These are phyloP conservation scores for Sporothrix pallida DNA, from an alignment of 2,329 filamentous ascomycete species.

Conservation along the genomic window DNA sequence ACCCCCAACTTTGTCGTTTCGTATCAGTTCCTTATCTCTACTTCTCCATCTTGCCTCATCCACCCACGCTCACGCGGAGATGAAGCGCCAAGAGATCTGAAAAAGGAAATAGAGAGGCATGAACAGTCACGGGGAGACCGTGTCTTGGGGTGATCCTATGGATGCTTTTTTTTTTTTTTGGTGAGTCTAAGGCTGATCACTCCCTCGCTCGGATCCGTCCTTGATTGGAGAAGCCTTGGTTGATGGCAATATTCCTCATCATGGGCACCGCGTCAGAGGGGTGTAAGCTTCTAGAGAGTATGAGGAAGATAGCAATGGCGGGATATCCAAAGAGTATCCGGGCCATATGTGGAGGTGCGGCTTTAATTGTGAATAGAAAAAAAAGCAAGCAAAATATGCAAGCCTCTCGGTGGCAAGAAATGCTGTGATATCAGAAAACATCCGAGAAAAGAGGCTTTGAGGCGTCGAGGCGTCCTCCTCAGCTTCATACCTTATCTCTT, in stretches of 20 bases:
- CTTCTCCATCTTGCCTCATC: not conserved
- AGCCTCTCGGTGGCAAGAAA: not conserved
- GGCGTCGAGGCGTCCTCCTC: not conserved
- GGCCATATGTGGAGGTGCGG: not conserved
- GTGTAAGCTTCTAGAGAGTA: not conserved
- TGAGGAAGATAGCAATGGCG: not conserved
- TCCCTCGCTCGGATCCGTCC: not conserved
- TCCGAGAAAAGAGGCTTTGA: not conserved
- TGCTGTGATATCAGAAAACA: not conserved
- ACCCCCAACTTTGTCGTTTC: not conserved
- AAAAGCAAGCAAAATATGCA: not conserved
- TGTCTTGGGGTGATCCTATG: not conserved
- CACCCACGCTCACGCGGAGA: not conserved
- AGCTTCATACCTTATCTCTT: conserved; percentile 13
- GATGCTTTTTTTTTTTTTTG: too few relatives aligned
- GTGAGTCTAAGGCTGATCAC: not conserved
- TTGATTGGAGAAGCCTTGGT: not conserved
- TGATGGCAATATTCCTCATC: not conserved
- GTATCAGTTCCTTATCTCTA: not conserved
- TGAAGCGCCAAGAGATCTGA: not conserved
- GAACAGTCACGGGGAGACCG: not conserved
- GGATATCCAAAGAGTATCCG: too few relatives aligned
- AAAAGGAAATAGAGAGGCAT: not conserved
- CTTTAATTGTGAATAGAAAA: not conserved
- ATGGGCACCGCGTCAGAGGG: not conserved